Evolutionary conservation across 2,329 filamentous ascomycete genomes (phyloP).

Genomic region (Tricladium varicosporioides): DNA sequence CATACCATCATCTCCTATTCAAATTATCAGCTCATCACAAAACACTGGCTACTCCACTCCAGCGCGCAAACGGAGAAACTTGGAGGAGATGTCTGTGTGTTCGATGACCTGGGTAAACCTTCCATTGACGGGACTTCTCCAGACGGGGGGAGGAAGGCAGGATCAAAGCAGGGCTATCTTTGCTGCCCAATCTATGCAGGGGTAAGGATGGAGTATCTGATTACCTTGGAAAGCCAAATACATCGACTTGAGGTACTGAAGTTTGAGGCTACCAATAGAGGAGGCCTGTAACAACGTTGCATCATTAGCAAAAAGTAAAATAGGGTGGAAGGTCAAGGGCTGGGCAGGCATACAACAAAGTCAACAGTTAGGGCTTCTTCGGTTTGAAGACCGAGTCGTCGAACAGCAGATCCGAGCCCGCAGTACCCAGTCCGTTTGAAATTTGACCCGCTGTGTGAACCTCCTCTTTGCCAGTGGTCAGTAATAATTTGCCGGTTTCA

Average conservation of each 20-base stretch:
- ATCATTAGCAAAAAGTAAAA: constrained; percentile 11
- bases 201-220: not conserved
- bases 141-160: not conserved
- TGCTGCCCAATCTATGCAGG: constrained; percentile 3
- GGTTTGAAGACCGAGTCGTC: constrained; percentile 58
- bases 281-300: constrained; percentile 54
- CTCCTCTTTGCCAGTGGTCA: constrained; percentile 43
- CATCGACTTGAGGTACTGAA: constrained; percentile 60
- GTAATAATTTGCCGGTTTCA: not conserved
- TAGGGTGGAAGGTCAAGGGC: constrained; percentile 2
- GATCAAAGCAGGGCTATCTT: not conserved
- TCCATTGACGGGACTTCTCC: not conserved
- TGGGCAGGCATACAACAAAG: constrained; percentile 55
- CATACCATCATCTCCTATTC: constrained; percentile 44
- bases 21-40: constrained; percentile 4
- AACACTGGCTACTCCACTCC: not conserved
- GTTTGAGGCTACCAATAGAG: constrained; percentile 75
- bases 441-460: constrained; percentile 49
- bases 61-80: not conserved
- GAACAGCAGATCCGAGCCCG: constrained; percentile 68
- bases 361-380: constrained; percentile 63
- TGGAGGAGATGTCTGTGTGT: not conserved
- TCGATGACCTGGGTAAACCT: not conserved
- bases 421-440: constrained; percentile 65
- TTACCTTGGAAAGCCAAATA: constrained; percentile 57